Conservation (phyloP, 306 rosid species). For the Vachellia pachyceras region DNA sequence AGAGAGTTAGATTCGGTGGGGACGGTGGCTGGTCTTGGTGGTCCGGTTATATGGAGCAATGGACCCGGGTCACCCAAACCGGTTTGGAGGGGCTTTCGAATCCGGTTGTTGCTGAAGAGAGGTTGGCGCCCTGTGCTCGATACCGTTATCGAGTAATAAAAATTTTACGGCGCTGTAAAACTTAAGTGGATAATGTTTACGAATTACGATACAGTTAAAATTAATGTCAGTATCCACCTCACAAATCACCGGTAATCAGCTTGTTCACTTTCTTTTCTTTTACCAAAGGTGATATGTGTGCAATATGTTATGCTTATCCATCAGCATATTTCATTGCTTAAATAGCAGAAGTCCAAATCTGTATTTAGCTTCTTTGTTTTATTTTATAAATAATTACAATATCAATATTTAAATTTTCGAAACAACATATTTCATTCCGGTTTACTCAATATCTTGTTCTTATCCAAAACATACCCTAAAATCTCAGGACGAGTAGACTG, state of each 20-base stretch:
- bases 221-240: neutral
- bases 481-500: too few species aligned
- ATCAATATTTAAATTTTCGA: too few species aligned
- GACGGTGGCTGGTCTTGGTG: neutral
- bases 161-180: neutral
- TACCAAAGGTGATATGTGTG: neutral
- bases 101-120: slow-evolving; percentile 50
- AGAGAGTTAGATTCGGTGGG: neutral
- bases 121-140: slow-evolving; percentile 70
- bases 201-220: neutral
- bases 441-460: too few species aligned
- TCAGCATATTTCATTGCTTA: neutral
- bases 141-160: slow-evolving; percentile 50
- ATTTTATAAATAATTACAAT: neutral
- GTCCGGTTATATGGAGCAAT: slow-evolving; percentile 17
- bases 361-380: neutral
- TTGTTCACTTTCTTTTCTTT: neutral
- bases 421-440: accelerated
- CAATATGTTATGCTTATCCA: neutral
- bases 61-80: slow-evolving; percentile 59
- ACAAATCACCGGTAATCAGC: neutral
- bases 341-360: neutral
- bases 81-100: slow-evolving; percentile 59
- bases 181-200: too few species aligned
- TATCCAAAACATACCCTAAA: too few species aligned